These are phyloP conservation scores for Debaryomyces castellii DNA, from an alignment of 805 yeast species.

Conservation along the genomic window DNA sequence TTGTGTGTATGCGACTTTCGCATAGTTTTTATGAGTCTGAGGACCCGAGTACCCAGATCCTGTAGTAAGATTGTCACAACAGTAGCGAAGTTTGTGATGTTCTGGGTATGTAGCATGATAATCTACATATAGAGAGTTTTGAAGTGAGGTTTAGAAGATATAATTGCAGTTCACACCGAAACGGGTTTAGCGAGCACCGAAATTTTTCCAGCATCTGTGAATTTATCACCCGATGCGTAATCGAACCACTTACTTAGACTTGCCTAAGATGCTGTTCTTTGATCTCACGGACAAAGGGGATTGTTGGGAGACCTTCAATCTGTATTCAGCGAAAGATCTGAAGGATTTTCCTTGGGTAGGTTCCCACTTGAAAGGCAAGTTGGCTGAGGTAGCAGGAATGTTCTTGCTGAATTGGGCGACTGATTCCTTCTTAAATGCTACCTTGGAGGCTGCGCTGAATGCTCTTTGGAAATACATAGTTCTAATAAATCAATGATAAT, in stretches of 20 bases:
- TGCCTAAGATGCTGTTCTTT: slow-evolving; percentile 5
- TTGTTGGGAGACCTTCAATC: slow-evolving; percentile 41
- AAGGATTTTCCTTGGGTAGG: slow-evolving; percentile 40
- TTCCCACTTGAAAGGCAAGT: slow-evolving; percentile 25
- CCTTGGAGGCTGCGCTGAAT: slow-evolving; percentile 19
- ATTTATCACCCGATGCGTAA: background rate
- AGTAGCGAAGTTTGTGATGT: too few species aligned
- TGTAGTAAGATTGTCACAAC: too few species aligned
- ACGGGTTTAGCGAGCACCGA: background rate
- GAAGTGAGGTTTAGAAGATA: too few species aligned
- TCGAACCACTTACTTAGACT: background rate
- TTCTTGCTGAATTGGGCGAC: slow-evolving; percentile 1
- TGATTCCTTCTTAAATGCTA: slow-evolving; percentile 30
- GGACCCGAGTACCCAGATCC: too few species aligned
- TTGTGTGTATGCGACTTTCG: background rate
- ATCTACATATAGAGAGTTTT: background rate
- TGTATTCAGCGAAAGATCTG: slow-evolving; percentile 44
- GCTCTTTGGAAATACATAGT: slow-evolving; percentile 15
- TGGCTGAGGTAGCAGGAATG: background rate
- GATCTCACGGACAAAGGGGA: slow-evolving; percentile 36
- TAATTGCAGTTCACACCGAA: too few species aligned
- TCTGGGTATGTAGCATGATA: too few species aligned
- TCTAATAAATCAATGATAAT: background rate
- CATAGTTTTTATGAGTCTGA: too few species aligned
- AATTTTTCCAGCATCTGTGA: background rate